Percentiles rank a stretch among this genome's conserved stretches.
Conservation (phyloP, 2,329 filamentous ascomycete genomes). For the Chrysoporthe cubensis region DNA sequence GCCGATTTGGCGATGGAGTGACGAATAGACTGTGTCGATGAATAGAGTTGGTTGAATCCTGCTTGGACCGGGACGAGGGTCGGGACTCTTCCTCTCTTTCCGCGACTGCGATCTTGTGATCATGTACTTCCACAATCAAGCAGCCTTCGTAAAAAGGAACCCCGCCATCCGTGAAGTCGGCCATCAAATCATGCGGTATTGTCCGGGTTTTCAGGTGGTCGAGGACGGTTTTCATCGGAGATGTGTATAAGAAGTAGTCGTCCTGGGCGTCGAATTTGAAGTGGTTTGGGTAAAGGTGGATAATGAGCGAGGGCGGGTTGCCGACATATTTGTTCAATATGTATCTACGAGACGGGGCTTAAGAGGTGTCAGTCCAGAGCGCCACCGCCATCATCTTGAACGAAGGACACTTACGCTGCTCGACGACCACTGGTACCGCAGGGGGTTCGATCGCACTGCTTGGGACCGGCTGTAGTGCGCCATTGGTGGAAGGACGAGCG, state of each 20-base stretch:
- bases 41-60: conserved; percentile 75
- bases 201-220: conserved; percentile 78
- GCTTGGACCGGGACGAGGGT: conserved; percentile 58
- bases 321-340: conserved; percentile 43
- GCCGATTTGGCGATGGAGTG: conserved; percentile 83
- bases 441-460: conserved; percentile 18
- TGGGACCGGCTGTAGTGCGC: conserved; percentile 20
- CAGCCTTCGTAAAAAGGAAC: conserved; percentile 93
- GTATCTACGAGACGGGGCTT: conserved; percentile 44
- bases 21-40: conserved; percentile 91
- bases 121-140: conserved; percentile 91
- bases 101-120: conserved; percentile 72
- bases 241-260: conserved; percentile 88
- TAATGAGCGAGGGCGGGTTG: conserved; percentile 77
- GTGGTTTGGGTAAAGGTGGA: conserved; percentile 83
- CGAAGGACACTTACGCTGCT: conserved; percentile 41
- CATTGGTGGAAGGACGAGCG: conserved; percentile 21
- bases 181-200: conserved; percentile 86
- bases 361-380: conserved; percentile 11
- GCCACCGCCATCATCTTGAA: neutral
- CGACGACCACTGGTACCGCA: conserved; percentile 42
- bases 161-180: conserved; percentile 71
- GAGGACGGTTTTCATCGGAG: conserved; percentile 81
- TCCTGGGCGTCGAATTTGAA: conserved; percentile 95
- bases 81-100: conserved; percentile 62